Percentiles rank a stretch among this genome's conserved stretches.
Conservation (phyloP, 306 rosid species). For the Quercus bicolor region DNA sequence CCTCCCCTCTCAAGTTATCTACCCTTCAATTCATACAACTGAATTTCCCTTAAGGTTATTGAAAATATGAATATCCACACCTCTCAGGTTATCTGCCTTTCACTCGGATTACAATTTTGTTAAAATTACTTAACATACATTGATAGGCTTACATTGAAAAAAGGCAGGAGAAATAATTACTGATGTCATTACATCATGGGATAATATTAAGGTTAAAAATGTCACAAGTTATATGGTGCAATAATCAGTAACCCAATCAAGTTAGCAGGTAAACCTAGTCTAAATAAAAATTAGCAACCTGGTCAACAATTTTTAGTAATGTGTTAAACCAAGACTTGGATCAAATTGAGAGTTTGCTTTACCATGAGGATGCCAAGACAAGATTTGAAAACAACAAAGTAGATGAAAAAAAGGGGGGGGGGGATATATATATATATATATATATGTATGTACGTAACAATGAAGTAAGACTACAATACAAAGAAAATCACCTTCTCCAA, state of each 20-base stretch:
- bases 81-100: too few relatives aligned
- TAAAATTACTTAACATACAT: too few relatives aligned
- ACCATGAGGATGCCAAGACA: background rate
- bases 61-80: background rate
- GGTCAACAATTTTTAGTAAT: too few relatives aligned
- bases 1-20: background rate
- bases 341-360: slow-evolving; percentile 10
- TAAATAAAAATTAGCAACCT: too few relatives aligned
- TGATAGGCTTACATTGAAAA: too few relatives aligned
- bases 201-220: background rate
- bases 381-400: slow-evolving; percentile 13
- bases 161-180: too few relatives aligned
- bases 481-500: background rate
- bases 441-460: background rate
- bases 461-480: background rate
- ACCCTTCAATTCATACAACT: background rate
- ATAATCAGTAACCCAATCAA: background rate
- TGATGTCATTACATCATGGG: too few relatives aligned
- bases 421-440: fast-evolving
- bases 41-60: background rate
- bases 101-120: too few relatives aligned
- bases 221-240: background rate
- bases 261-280: background rate
- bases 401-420: background rate
- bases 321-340: background rate